Evolutionary conservation across 2,329 filamentous ascomycete species (phyloP).

Genomic region (Beauveria medogensis): DNA sequence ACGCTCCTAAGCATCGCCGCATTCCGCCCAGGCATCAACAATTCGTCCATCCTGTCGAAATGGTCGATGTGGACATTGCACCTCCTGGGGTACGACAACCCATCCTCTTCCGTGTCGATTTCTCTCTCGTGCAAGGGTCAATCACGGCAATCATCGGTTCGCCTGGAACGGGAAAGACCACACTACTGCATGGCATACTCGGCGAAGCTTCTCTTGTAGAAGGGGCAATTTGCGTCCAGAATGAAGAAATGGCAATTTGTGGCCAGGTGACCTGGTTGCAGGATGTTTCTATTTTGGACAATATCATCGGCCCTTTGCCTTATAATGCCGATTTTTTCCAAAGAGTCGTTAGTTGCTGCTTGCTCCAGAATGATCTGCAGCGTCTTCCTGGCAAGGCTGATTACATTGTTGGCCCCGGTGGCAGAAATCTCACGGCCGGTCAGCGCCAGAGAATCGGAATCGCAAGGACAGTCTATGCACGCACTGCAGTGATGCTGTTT

Average conservation of each 20-base stretch:
- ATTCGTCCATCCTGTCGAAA: background rate
- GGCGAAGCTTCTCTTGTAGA: slow-evolving; percentile 5
- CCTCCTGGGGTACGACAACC: background rate
- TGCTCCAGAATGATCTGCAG: background rate
- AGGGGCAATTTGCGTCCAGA: background rate
- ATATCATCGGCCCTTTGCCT: slow-evolving; percentile 2
- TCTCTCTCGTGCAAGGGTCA: background rate
- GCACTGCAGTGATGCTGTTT: slow-evolving; percentile 7
- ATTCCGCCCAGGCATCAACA: background rate
- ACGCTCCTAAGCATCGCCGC: background rate
- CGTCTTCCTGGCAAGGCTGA: background rate
- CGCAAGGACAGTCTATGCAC: slow-evolving; percentile 2
- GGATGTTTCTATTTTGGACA: slow-evolving; percentile 1
- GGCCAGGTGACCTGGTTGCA: slow-evolving; percentile 3
- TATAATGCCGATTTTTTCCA: slow-evolving; percentile 6
- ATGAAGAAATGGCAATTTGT: slow-evolving; percentile 4
- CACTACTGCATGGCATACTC: slow-evolving; percentile 2
- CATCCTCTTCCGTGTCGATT: slow-evolving; percentile 6
- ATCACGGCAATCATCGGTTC: slow-evolving; percentile 1
- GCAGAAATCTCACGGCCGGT: background rate
- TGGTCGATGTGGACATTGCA: slow-evolving; percentile 2
- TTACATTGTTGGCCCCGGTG: background rate
- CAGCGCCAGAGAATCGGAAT: slow-evolving; percentile 4
- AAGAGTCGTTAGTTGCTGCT: background rate
- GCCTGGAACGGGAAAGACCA: slow-evolving; percentile 1